Evolutionary conservation across 225 moss, liverwort and hornwort species (phyloP), one percentile per base, ranked within the genome.

Genomic region (Thuidium tamariscinum): DNA sequence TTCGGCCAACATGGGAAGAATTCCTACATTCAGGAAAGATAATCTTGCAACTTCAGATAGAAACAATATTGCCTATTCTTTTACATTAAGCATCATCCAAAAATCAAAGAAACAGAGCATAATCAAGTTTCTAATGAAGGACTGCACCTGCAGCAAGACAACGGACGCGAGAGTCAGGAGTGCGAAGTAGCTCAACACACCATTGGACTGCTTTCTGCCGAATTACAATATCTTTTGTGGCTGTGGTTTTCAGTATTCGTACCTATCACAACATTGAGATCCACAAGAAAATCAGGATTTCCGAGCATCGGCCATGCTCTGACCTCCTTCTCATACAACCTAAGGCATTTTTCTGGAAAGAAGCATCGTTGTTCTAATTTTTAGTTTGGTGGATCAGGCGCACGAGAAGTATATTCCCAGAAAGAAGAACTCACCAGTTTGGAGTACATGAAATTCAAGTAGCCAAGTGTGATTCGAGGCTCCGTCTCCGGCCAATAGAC

Each of bases 181-280:
- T 96, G 86, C 90, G 87, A 64, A 99, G 88, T 29, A 97, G 89
- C 91, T 99, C 97, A 44, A 91, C 94, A 36, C 94, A 94, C 96
- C 94, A 94, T 82, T 88, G 88, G 3, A 94, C 87, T 55, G 93
- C 90, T 86, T 93, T 91, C 46, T 94, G 93, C 21, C 91, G 88
- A 27, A 89, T 82, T 11, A 90, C 87, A 26, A 94, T 83, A 59
- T 94, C 93, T 71, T 91, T 81, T 36, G 36, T 72, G 5, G 88
- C 89, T 46, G 71, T 76, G 11, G 88, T 88, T 89, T 82, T 83
- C 20, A 94, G 48, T 83, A 93, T 85, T 37, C 92, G 79, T 20
- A 91, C 92, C 94, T 94, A 39, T 81, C 56, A 79, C 60, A 86
- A 11, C 41, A 73, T 81, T 16, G 48, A 52, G 20, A 67, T 46